phyloP scores from a whole-genome alignment of 257 asterid genomes.

The Misopates orontium region DNA sequence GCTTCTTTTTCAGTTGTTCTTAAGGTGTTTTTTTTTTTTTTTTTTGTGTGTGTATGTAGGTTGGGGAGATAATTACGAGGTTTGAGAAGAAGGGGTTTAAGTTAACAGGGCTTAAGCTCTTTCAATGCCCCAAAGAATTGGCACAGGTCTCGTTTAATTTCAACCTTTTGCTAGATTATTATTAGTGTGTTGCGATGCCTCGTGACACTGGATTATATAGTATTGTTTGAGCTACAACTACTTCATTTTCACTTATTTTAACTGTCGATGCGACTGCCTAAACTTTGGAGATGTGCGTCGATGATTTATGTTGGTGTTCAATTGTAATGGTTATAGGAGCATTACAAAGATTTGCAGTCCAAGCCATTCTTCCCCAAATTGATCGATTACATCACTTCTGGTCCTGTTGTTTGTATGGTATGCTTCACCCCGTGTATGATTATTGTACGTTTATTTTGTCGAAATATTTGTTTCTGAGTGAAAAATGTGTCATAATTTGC shows the following conservation, averaged over 20 bases:
- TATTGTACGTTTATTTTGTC: not conserved
- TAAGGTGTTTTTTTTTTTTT: not conserved
- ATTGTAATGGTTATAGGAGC: slow-evolving; percentile 51
- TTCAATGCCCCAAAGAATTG: slow-evolving; percentile 74
- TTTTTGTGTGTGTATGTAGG: slow-evolving; percentile 35
- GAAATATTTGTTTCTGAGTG: slow-evolving; percentile 1
- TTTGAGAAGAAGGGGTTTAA: slow-evolving; percentile 95
- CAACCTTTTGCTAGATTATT: no score
- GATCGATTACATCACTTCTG: slow-evolving; percentile 77
- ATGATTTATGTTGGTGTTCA: no score
- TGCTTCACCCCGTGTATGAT: slow-evolving; percentile 5
- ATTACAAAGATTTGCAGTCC: slow-evolving; percentile 80
- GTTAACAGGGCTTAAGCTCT: slow-evolving; percentile 81
- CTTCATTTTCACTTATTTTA: no score
- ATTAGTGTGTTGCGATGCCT: no score
- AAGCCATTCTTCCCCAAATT: slow-evolving; percentile 89
- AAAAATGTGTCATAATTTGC: slow-evolving; percentile 11
- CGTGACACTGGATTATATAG: no score
- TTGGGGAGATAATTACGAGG: slow-evolving; percentile 86
- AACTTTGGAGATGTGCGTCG: no score
- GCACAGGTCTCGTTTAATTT: slow-evolving; percentile 63
- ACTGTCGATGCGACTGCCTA: no score
- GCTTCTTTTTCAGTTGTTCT: not conserved
- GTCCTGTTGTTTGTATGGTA: slow-evolving; percentile 98
- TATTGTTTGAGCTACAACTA: no score